Conservation (phyloP, 2,329 filamentous ascomycete genomes). For the Talaromyces sp. region DNA sequence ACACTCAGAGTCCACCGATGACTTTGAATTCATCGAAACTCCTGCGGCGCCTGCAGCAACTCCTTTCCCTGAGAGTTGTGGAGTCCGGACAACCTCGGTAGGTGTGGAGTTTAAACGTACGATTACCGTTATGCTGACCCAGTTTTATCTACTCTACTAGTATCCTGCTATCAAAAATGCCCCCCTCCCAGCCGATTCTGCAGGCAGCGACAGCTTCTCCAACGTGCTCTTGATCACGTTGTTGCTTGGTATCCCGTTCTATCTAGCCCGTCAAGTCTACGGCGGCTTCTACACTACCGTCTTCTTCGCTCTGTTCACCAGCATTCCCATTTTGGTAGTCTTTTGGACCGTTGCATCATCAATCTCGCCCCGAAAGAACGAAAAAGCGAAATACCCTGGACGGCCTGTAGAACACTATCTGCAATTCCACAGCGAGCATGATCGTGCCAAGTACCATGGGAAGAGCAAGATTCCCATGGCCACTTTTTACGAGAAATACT, state of each 20-base stretch:
- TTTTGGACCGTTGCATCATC: conserved; percentile 80
- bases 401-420: conserved; percentile 84
- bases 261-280: conserved; percentile 73
- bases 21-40: conserved; percentile 54
- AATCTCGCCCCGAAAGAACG: conserved; percentile 82
- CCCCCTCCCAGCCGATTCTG: conserved; percentile 82
- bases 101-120: conserved; percentile 20
- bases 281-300: conserved; percentile 83
- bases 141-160: conserved; percentile 41
- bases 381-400: conserved; percentile 82
- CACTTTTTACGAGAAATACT: conserved; percentile 97
- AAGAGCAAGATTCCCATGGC: conserved; percentile 54
- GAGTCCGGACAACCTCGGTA: conserved; percentile 58
- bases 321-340: conserved; percentile 69
- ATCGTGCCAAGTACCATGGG: conserved; percentile 42
- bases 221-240: conserved; percentile 69
- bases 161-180: conserved; percentile 89
- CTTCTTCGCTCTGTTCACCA: conserved; percentile 76
- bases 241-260: conserved; percentile 67
- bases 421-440: conserved; percentile 42
- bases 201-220: conserved; percentile 81
- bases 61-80: conserved; percentile 50
- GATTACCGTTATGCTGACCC: not conserved
- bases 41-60: conserved; percentile 51
- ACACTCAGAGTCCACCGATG: conserved; percentile 42